Base-by-base conservation (phyloP, 1,139 yeast species). In the Protomyces inouyei region DNA sequence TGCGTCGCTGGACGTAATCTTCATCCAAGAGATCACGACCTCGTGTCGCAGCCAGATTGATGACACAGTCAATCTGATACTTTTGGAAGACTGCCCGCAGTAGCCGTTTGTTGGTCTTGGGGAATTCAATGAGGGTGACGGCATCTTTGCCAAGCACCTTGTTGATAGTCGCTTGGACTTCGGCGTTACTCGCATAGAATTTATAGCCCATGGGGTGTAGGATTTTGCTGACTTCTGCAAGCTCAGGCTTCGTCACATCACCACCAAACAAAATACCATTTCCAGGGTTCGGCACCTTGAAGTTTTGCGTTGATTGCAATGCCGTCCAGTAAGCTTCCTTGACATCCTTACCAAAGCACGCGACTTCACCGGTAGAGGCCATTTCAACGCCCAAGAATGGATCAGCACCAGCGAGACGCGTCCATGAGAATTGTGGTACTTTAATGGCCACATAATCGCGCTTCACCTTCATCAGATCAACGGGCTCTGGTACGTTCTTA, bases 331-430 rank as follows among this genome's bases (percentile, higher is more conserved):
- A 93, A 48, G 98, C 97, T 77, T 93, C 98, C 68, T 83, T 74
- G 69, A 87, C 78, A 76, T 90, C 87, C 69, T 80, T 81, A 72
- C 98, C 98, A 75, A 93, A 93, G 76, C 97, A 88, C 35, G 98
- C 98, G 74, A 93, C 87, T 79, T 93, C 98, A 76, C 98, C 98
- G 60, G 98, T 93, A 14, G 98, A 92, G 5, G 98, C 88, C 98
- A 93, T 93, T 80, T 93, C 98, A 70, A 93, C 98, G 67, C 98
- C 98, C 74, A 93, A 82, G 82, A 88, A 91, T 69, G 98, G 98
- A 76, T 93, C 98, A 56, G 98, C 98, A 70, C 98, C 98, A 14
- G 98, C 97, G 73, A 93, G 83, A 79, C 98, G 87, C 55, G 98
- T 91, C 80, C 92, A 93, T 1, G 98, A 92, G 77, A 93, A 93